These are phyloP conservation scores for Saussurea involucrata DNA, from an alignment of 129 eudicot species.

Conservation along the genomic window DNA sequence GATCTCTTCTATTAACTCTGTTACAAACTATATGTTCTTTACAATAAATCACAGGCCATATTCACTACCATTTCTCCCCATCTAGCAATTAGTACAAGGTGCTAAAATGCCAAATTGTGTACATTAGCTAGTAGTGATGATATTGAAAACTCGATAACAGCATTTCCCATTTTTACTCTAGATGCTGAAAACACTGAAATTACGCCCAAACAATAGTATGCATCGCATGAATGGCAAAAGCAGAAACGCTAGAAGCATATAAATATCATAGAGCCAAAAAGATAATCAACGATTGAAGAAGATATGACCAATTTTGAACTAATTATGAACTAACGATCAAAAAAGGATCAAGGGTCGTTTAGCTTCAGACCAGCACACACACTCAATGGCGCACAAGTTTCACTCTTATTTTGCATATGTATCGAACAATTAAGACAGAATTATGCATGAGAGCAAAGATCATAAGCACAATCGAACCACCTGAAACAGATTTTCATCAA, in stretches of 20 bases:
- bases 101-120: neutral
- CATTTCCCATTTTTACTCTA: neutral
- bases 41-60: slow-evolving; percentile 6
- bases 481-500: neutral
- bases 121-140: neutral
- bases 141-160: neutral
- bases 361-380: neutral
- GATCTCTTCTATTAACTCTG: neutral
- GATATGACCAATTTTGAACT: neutral
- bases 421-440: neutral
- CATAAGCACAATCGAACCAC: neutral
- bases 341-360: neutral
- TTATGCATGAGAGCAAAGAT: neutral
- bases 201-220: neutral
- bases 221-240: neutral
- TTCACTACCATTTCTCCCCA: neutral
- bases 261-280: neutral
- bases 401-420: neutral
- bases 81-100: neutral
- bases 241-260: neutral
- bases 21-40: neutral
- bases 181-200: neutral
- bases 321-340: neutral
- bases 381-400: slow-evolving; percentile 1
- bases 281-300: neutral